Evolutionary conservation across 768 basidiomycete species (phyloP), one percentile per base, ranked within the genome.

Genomic region (Panellus pusillus): DNA sequence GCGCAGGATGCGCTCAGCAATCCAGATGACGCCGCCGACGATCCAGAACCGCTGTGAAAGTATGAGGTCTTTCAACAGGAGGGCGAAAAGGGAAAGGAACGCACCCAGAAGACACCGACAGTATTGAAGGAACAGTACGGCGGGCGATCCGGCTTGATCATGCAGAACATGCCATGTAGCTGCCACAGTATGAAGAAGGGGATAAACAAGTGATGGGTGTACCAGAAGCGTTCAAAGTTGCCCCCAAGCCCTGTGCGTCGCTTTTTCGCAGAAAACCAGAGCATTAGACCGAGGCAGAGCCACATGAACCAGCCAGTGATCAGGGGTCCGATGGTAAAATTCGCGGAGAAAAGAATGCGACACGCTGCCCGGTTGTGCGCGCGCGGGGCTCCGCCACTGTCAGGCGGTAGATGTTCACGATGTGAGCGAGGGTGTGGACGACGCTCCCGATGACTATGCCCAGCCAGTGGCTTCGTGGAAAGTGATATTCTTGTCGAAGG

Each of bases 101-200:
- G 50, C 59, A 92, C 91, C 95, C 96, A 98, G 76, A 98, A 98
- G 56, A 96, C 92, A 61, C 93, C 95, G 58, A 95, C 86, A 35
- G 74, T 81, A 66, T 88, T 89, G 70, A 69, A 87, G 4, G 89
- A 91, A 72, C 95, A 98, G 71, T 78, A 94, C 0, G 93, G 93
- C 0, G 89, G 79, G 50, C 89, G 78, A 70, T 97, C 93, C 19
- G 94, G 93, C n/a, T n/a, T n/a, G n/a, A n/a, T n/a, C n/a, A n/a
- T n/a, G n/a, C n/a, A n/a, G n/a, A n/a, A n/a, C n/a, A n/a, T n/a
- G n/a, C n/a, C n/a, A n/a, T n/a, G n/a, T n/a, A n/a, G n/a, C n/a
- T n/a, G n/a, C n/a, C n/a, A n/a, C n/a, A n/a, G n/a, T n/a, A n/a
- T n/a, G n/a, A n/a, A n/a, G n/a, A n/a, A n/a, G n/a, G n/a, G n/a